Evolutionary conservation across 2,329 filamentous ascomycete species (phyloP).

Genomic region (Apiospora marii): DNA sequence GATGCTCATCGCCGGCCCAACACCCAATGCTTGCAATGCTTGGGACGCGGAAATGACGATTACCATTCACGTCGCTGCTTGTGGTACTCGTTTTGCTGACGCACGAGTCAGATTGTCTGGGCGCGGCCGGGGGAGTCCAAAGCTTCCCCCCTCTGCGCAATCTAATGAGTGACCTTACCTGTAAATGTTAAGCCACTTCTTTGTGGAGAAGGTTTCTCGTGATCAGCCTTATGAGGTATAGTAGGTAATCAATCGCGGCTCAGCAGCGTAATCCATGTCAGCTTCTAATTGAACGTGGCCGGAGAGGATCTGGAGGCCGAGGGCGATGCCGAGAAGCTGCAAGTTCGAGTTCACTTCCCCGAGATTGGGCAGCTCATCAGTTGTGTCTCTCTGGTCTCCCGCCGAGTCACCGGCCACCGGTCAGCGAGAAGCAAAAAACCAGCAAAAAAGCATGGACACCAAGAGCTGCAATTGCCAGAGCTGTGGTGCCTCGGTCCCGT

Average conservation of each 20-base stretch:
- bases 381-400: neutral
- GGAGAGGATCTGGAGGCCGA: neutral
- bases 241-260: neutral
- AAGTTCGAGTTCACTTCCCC: neutral
- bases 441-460: neutral
- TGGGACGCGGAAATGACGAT: neutral
- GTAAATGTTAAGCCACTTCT: neutral
- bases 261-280: neutral
- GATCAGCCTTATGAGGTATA: constrained; percentile 6
- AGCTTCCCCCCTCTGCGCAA: neutral
- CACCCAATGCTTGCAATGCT: neutral
- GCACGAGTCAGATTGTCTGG: neutral
- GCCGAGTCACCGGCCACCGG: neutral
- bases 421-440: neutral
- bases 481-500: neutral
- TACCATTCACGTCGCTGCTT: neutral
- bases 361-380: constrained; percentile 10
- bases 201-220: constrained; percentile 1
- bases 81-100: neutral
- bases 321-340: neutral
- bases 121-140: neutral
- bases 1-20: neutral
- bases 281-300: neutral
- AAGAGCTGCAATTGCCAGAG: constrained; percentile 8
- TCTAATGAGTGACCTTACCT: neutral